phyloP scores from a whole-genome alignment of 1,284 basidiomycete genomes.

The Naganishia cerealis region DNA sequence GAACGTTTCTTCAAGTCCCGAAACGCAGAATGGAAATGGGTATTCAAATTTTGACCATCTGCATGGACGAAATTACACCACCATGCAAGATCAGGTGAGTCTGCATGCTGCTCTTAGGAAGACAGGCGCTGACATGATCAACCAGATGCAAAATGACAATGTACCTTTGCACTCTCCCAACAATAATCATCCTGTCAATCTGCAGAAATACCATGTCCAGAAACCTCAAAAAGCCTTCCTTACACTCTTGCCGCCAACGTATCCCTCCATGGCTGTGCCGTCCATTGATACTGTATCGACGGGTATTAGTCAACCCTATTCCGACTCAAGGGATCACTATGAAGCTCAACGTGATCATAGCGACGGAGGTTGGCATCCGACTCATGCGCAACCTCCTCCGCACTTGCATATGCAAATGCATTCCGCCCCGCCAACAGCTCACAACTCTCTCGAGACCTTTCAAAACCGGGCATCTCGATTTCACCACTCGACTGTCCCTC shows the following conservation, averaged over 20 bases:
- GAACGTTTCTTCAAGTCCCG: neutral
- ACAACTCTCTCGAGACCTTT: neutral
- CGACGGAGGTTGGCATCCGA: constrained; percentile 3
- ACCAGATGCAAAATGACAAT: neutral
- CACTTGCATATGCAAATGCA: constrained; percentile 9
- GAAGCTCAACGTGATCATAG: neutral
- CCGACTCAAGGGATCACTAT: neutral
- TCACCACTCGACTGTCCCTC: constrained; percentile 1
- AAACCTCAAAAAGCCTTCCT: neutral
- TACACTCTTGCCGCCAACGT: neutral
- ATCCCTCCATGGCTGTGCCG: neutral
- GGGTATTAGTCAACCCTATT: neutral
- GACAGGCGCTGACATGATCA: neutral
- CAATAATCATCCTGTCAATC: neutral
- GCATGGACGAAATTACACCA: neutral
- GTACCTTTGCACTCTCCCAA: neutral
- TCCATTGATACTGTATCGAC: neutral
- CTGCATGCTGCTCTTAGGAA: neutral
- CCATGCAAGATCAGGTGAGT: constrained; percentile 1
- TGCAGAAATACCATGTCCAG: neutral
- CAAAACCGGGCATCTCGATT: neutral
- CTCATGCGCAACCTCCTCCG: neutral
- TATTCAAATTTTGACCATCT: neutral
- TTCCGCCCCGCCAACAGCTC: constrained; percentile 3
- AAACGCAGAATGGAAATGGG: neutral